These are phyloP conservation scores for Sporopachydermia cereana DNA, from an alignment of 1,139 yeast genomes.

Conservation along the genomic window DNA sequence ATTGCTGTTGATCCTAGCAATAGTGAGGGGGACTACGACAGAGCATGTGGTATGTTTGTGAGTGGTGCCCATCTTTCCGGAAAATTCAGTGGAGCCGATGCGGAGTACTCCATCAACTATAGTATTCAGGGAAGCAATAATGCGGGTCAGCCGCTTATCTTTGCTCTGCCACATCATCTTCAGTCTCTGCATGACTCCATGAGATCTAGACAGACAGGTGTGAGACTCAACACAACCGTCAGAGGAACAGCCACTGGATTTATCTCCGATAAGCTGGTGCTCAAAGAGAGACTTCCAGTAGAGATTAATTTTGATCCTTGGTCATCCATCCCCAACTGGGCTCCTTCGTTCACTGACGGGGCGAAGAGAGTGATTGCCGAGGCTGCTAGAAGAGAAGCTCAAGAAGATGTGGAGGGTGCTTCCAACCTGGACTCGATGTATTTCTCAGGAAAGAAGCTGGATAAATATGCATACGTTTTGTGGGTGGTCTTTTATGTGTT, in stretches of 20 bases:
- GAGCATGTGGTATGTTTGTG: constrained; percentile 40
- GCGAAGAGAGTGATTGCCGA: constrained; percentile 30
- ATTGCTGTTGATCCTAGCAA: constrained; percentile 21
- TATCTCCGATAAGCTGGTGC: constrained; percentile 35
- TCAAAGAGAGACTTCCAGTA: constrained; percentile 36
- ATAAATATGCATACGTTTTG: constrained; percentile 63
- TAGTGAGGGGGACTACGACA: constrained; percentile 33
- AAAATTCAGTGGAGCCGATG: constrained; percentile 16
- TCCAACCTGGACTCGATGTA: constrained; percentile 67
- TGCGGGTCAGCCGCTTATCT: constrained; percentile 30
- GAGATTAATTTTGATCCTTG: constrained; percentile 48
- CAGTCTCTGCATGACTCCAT: constrained; percentile 27
- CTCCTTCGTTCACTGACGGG: constrained; percentile 27
- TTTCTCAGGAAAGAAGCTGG: constrained; percentile 61
- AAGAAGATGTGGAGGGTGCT: constrained; percentile 42
- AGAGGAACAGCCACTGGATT: constrained; percentile 57
- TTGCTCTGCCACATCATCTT: constrained; percentile 60
- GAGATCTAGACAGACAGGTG: constrained; percentile 21
- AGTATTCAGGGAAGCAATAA: constrained; percentile 25
- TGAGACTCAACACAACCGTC: constrained; percentile 51
- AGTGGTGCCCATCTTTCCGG: constrained; percentile 21
- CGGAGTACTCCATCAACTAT: constrained; percentile 29
- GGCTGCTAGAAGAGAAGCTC: constrained; percentile 42
- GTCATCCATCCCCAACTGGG: constrained; percentile 31
- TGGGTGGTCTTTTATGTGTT: constrained; percentile 50